A percentile compares a stretch with the other conserved stretches of the same genome.
Conservation (phyloP, 768 basidiomycete genomes). For the Kockovaella imperatae region DNA sequence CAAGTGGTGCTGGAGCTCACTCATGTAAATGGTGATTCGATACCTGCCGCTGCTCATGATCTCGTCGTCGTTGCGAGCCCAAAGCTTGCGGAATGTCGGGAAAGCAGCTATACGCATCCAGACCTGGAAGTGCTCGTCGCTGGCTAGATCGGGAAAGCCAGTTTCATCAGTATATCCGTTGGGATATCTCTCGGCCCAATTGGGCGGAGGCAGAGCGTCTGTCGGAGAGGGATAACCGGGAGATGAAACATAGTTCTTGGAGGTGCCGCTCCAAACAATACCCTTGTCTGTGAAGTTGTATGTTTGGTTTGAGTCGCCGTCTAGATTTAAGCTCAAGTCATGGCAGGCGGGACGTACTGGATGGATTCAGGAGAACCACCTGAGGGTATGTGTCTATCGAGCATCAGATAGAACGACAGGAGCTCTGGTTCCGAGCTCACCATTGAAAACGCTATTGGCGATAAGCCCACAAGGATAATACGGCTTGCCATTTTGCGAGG, state of each 20-base stretch:
- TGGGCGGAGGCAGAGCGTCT: constrained; percentile 81
- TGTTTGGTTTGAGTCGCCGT: constrained; percentile 43
- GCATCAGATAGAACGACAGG: constrained; percentile 1
- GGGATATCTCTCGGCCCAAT: constrained; percentile 71
- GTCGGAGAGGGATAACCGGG: constrained; percentile 59
- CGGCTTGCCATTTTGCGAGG: constrained; percentile 50
- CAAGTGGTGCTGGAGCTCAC: constrained; percentile 50
- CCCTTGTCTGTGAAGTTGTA: constrained; percentile 69
- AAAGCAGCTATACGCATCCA: constrained; percentile 99
- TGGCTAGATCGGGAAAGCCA: constrained; percentile 63
- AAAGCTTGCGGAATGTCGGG: constrained; percentile 93
- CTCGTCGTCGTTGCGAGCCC: constrained; percentile 77
- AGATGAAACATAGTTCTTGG: constrained; percentile 70
- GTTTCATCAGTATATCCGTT: constrained; percentile 59
- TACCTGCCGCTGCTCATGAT: constrained; percentile 67
- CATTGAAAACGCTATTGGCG: constrained; percentile 95
- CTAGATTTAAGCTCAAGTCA: constrained; percentile 8
- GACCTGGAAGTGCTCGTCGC: constrained; percentile 91
- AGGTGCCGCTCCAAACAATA: constrained; percentile 95
- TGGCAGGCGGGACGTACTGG: constrained; percentile 43
- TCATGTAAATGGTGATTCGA: constrained; percentile 65
- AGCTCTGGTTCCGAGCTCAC: constrained; percentile 44
- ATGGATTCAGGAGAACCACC: constrained; percentile 55
- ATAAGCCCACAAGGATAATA: constrained; percentile 96
- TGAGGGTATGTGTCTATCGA: constrained; percentile 66